Base-by-base conservation (phyloP, 2,329 filamentous ascomycete genomes). In the Venturiaceae sp. region DNA sequence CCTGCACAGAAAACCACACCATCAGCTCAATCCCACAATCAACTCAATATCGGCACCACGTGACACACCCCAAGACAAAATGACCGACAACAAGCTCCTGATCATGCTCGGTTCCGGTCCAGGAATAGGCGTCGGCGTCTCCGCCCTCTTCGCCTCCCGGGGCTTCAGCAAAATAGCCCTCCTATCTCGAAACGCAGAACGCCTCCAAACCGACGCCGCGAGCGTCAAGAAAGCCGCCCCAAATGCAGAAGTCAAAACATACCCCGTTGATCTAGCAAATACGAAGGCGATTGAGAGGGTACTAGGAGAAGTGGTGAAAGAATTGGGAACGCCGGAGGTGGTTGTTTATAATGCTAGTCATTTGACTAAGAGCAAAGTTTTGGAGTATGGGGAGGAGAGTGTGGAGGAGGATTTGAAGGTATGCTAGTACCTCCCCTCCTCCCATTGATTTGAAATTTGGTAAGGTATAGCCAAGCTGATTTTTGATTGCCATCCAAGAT, bases 331-430 rank as follows among this genome's bases (percentile, higher is more conserved):
- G 9, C 37, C 60, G 2, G 60, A 61, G 21, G 60, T 61, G 13
- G 60, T 61, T 8, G 34, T 61, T 7, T 61, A 60, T 23, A 61
- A 61, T 55, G 58, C 60, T 16, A 54, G 39, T 30, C 52, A 41
- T 21, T 14, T 60, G 19, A 46, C 23, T 11, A 21, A 19, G 53
- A 57, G 47, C 26, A 41, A 53, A 16, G 16, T 60, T 14, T n/a
- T n/a, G 19, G 60, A 56, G 37, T 50, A 37, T 26, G 37, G 28
- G 5, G 57, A 46, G 47, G 53, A 74, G 46, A 74, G 77, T 16
- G 74, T 82, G 9, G 68, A 80, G 30, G 69, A 74, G 55, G 79
- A 82, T 58, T 76, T 81, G 57, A 75, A 74, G 65, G 78, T 80
- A 64, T 21, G 60, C 13, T 30, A 4, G 58, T 53, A 9, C 50